Evolutionary conservation across 306 rosid genomes (phyloP).

Genomic region (Cicer judaicum): DNA sequence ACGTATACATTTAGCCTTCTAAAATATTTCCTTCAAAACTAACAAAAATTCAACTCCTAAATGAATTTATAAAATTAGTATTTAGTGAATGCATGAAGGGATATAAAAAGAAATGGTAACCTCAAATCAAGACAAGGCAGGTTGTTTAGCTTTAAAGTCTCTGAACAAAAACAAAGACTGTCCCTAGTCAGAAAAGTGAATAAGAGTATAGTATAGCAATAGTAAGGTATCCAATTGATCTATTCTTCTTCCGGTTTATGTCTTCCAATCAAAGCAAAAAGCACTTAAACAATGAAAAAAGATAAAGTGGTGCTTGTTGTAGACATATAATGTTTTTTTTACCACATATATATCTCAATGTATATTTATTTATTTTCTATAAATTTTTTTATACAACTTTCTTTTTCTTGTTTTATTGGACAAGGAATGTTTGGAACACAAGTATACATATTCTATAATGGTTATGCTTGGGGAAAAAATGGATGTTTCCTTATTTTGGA

Average conservation of each 20-base stretch:
- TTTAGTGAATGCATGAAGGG: not conserved
- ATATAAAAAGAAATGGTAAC: slow-evolving; percentile 29
- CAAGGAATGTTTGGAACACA: slow-evolving; percentile 70
- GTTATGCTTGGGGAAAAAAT: not conserved
- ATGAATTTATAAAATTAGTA: not conserved
- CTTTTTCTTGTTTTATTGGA: slow-evolving; percentile 52
- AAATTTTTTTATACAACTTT: not conserved
- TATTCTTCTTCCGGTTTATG: slow-evolving; percentile 58
- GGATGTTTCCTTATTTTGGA: slow-evolving; percentile 37
- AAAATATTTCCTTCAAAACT: too few species aligned
- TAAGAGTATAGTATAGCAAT: not conserved
- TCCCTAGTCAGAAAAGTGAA: slow-evolving; percentile 36
- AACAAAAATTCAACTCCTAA: too few species aligned
- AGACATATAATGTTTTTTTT: slow-evolving; percentile 36
- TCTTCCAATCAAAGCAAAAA: slow-evolving; percentile 78
- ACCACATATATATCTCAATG: slow-evolving; percentile 7
- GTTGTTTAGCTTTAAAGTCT: slow-evolving; percentile 58
- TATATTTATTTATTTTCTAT: not conserved
- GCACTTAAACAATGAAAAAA: slow-evolving; percentile 66
- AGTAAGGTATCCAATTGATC: slow-evolving; percentile 26
- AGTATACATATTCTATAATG: slow-evolving; percentile 45
- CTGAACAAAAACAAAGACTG: slow-evolving; percentile 58
- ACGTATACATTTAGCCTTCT: too few species aligned
- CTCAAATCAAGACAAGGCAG: slow-evolving; percentile 57
- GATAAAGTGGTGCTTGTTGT: slow-evolving; percentile 57